phyloP scores from a whole-genome alignment of 208 protist species.

The Herpetomonas muscarum region DNA sequence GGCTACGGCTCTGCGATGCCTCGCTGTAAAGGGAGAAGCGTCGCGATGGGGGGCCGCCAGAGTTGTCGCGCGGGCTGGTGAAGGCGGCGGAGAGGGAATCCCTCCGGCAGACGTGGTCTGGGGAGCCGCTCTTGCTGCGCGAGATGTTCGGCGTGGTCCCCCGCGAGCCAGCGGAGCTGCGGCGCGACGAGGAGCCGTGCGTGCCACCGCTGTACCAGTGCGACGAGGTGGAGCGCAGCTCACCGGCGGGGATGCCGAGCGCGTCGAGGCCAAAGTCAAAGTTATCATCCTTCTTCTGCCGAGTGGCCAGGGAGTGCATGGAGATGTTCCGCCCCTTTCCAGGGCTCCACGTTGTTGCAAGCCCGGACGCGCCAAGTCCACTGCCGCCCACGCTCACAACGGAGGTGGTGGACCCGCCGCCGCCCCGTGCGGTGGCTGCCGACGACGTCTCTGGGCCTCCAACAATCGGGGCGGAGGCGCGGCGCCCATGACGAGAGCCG shows the following conservation, averaged over 20 bases:
- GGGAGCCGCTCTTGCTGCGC: no score
- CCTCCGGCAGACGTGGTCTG: no score
- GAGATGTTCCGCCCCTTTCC: background rate
- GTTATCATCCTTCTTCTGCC: constrained; percentile 21
- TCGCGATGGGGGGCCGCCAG: no score
- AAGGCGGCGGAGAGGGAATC: no score
- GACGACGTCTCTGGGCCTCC: no score
- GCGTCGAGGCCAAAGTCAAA: constrained; percentile 46
- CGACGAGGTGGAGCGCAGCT: background rate
- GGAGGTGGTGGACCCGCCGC: background rate
- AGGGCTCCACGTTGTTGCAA: background rate
- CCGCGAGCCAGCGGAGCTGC: background rate
- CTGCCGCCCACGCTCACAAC: background rate
- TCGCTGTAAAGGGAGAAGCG: no score
- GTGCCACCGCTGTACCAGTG: constrained; percentile 1
- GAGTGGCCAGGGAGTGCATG: background rate
- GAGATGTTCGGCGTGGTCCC: background rate
- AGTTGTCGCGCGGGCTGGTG: no score
- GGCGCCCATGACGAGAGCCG: no score
- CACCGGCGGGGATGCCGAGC: constrained; percentile 31
- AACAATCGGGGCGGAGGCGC: no score
- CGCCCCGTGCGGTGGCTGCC: no score
- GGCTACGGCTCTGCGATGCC: no score
- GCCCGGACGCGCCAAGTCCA: background rate
- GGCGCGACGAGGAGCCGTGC: background rate